Base-by-base conservation (phyloP, 2,329 filamentous ascomycete species). In the Microcera coccophila region DNA sequence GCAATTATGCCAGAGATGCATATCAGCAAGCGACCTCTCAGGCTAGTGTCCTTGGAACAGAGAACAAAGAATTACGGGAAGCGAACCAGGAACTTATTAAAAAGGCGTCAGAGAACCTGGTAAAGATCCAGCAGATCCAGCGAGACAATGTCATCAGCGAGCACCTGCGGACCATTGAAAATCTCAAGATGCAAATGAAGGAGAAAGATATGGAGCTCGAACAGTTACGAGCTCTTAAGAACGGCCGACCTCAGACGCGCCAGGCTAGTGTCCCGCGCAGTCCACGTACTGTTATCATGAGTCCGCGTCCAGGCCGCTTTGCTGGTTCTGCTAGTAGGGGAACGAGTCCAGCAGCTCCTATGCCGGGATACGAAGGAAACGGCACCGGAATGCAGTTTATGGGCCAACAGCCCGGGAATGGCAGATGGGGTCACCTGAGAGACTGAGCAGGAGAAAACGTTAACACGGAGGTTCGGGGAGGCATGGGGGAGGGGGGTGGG, bases 1-100 rank as follows among this genome's bases (percentile, higher is more conserved):
- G 73, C 19, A 76, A 81, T 2, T 87, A 81, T 53, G 66, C 72
- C 11, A 74, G 78, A 39, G 69, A 70, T 4, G 67, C 73, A 9
- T 87, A 85, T 53, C 82, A 84, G 52, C 68, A 75, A 17, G 73
- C 76, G 1, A 79, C 77, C 8, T 70, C 71, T 22, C 60, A 67
- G 1, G 72, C 71, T 3, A 65, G 66, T 12, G 66, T 69, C 14
- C 62, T 79, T 3, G 62, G 65, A 16, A 55, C 63, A 2, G 72
- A 79, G 53, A 76, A 75, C 49, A 61, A 60, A 15, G 63, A 68
- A 7, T 66, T 83, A 2, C 66, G 68, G 39, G 57, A 55, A 9
- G 62, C 66, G 19, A 62, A 72, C 14, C 60, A 62, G 16, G 64
- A 70, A 4, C 65, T 79, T 2, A 52, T 60, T 36, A 64, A 62